phyloP scores from a whole-genome alignment of 768 basidiomycete species.

The Collybia sordida region DNA sequence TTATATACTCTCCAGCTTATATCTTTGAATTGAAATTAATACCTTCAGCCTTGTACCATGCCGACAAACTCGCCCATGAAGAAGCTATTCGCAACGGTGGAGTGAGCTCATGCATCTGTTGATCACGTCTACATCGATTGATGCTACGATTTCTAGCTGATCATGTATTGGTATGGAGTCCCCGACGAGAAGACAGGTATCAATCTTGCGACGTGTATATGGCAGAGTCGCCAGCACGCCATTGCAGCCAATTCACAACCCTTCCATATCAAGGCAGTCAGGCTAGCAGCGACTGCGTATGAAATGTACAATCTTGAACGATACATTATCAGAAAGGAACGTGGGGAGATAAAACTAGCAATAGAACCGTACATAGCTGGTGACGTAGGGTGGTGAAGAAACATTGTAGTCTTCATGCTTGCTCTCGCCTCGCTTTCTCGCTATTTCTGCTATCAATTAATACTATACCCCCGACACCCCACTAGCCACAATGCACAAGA shows the following conservation, averaged over 20 bases:
- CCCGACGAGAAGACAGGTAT: constrained; percentile 73
- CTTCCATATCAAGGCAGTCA: constrained; percentile 82
- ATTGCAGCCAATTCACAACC: constrained; percentile 77
- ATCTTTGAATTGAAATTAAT: constrained; percentile 5
- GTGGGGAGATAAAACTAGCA: constrained; percentile 54
- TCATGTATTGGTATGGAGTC: constrained; percentile 94
- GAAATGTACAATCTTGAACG: constrained; percentile 80
- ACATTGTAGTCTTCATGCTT: not conserved
- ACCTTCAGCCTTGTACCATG: constrained; percentile 72
- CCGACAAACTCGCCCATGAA: constrained; percentile 86
- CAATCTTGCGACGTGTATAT: constrained; percentile 95
- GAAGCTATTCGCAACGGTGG: constrained; percentile 90
- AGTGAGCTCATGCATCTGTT: constrained; percentile 39
- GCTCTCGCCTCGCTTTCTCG: not conserved
- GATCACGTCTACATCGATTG: constrained; percentile 7
- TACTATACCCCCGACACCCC: not conserved
- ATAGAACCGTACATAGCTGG: constrained; percentile 61
- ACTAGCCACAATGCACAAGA: too few relatives aligned
- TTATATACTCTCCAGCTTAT: not conserved
- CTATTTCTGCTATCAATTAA: not conserved
- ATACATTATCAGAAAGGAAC: constrained; percentile 64
- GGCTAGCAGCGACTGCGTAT: constrained; percentile 73
- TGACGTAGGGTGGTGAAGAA: constrained; percentile 68
- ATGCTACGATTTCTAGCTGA: constrained; percentile 43
- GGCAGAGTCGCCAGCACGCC: constrained; percentile 88